phyloP scores from a whole-genome alignment of 164 flowering plant species.

The Protea cynaroides region DNA sequence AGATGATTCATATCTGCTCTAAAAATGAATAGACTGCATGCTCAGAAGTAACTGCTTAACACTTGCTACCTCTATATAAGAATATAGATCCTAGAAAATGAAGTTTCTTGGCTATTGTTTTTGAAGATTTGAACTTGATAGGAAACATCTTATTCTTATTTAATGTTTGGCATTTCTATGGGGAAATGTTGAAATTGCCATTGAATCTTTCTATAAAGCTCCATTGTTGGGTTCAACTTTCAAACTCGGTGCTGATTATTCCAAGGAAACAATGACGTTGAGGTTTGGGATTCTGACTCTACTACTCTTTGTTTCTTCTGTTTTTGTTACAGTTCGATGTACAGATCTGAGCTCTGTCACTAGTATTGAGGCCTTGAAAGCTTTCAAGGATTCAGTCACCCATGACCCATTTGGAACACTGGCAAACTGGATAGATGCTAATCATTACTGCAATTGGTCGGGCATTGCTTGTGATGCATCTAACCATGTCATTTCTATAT shows the following conservation, averaged over 20 bases:
- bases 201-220: background rate
- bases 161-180: too few species aligned
- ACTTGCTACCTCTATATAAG: too few species aligned
- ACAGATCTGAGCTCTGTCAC: background rate
- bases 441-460: constrained; percentile 50
- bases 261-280: background rate
- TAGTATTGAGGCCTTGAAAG: background rate
- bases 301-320: background rate
- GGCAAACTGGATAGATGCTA: background rate
- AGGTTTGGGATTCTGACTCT: background rate
- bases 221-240: background rate
- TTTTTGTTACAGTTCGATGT: background rate
- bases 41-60: too few species aligned
- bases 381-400: background rate
- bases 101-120: too few species aligned
- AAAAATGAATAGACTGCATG: too few species aligned
- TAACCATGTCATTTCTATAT: constrained; percentile 40
- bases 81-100: too few species aligned
- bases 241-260: background rate
- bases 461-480: constrained; percentile 50
- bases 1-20: too few species aligned
- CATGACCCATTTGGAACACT: background rate
- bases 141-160: too few species aligned
- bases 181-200: background rate
- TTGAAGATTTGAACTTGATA: too few species aligned